Base-by-base conservation (phyloP, 805 yeast genomes). In the Metschnikowia bowlesiae region DNA sequence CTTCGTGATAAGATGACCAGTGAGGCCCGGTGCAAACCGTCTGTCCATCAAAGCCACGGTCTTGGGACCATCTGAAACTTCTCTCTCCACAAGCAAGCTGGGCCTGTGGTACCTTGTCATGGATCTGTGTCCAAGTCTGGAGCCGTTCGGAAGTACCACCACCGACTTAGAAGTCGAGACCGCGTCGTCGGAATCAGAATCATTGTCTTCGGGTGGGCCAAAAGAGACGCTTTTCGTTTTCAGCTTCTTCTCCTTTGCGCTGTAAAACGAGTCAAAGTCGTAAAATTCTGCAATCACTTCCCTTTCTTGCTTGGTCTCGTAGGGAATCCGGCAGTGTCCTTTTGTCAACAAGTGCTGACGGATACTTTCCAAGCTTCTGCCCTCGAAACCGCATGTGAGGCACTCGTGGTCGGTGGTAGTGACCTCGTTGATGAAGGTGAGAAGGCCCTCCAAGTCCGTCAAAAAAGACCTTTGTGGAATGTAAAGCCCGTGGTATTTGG, bases 21-120 rank as follows among this genome's bases (percentile, higher is more conserved):
- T 62, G 29, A 72, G 53, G 2, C 78, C 77, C 0, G 76, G 70
- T 1, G 76, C 70, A 47, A 60, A 64, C 36, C 76, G 74, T 50
- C 85, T 76, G 59, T 91, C 96, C 6, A 85, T 89, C 4, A 89
- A 82, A 28, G 88, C 79, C 36, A 90, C 84, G 0, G 96, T 85
- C 39, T 83, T 81, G 60, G 80, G 83, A 29, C 90, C 84, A 38
- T 87, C 92, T 11, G 75, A 67, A 31, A 80, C 72, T n/a, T 61
- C 66, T 9, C 59, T 46, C 5, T 64, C 58, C 8, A 55, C 47
- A 1, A 63, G 57, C 31, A 61, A 46, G 54, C 81, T 80, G 67
- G 87, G 96, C 62, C 86, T 83, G 67, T 83, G 83, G 63, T 81
- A 83, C 53, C 92, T 75, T 46, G 80, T 79, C 60, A 87, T 72